These are phyloP conservation scores for Fusarium pseudoanthophilum DNA, from an alignment of 2,329 filamentous ascomycete species.

Conservation along the genomic window DNA sequence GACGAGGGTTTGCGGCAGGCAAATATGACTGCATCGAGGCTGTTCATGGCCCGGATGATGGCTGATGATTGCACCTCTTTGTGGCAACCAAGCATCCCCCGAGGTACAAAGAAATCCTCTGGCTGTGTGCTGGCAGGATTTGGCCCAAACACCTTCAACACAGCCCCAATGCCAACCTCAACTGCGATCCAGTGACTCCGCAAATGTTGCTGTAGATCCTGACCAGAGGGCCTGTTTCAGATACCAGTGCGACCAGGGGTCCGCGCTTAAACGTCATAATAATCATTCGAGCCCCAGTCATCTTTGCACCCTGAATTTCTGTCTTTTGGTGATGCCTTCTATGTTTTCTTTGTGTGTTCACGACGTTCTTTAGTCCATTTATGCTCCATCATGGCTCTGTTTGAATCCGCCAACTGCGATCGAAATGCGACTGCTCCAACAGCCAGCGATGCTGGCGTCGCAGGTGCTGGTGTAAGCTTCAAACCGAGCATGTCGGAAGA, in stretches of 20 bases:
- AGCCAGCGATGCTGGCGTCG: conserved; percentile 68
- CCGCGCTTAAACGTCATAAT: conserved; percentile 47
- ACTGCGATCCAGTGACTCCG: conserved; percentile 38
- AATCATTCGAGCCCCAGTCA: conserved; percentile 25
- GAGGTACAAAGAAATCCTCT: not conserved
- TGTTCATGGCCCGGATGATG: not conserved
- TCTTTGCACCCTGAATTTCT: conserved; percentile 19
- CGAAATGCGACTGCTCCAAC: conserved; percentile 58
- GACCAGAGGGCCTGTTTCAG: conserved; percentile 41
- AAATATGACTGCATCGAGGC: conserved; percentile 2
- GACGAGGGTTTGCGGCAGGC: not conserved
- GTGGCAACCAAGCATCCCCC: not conserved
- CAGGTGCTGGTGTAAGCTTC: conserved; percentile 59
- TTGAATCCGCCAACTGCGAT: conserved; percentile 67
- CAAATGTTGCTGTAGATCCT: conserved; percentile 30
- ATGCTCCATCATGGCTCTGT: conserved; percentile 63
- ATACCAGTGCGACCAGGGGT: conserved; percentile 36
- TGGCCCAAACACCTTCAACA: conserved; percentile 29
- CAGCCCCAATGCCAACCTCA: conserved; percentile 39
- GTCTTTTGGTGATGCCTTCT: conserved; percentile 26
- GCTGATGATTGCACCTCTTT: not conserved
- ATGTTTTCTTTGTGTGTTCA: not conserved
- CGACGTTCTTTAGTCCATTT: conserved; percentile 7
- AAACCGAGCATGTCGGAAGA: conserved; percentile 48
- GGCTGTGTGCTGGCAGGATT: conserved; percentile 36